phyloP scores from a whole-genome alignment of 352 stramenopile species.

The Saprolegnia parasitica region DNA sequence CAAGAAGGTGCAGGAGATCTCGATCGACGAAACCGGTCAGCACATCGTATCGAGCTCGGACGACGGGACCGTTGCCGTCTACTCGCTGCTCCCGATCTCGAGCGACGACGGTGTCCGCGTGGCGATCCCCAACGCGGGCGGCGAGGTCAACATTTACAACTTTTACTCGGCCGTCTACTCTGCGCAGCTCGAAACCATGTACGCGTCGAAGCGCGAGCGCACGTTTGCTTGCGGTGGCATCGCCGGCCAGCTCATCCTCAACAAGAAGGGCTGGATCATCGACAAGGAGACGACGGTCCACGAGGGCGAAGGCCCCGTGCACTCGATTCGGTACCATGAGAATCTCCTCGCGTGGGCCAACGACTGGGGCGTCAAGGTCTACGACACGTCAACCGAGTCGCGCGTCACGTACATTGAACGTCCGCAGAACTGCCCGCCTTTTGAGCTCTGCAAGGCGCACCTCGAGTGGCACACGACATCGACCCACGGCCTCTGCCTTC shows the following conservation, averaged over 20 bases:
- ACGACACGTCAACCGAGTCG: constrained; percentile 65
- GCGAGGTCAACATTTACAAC: constrained; percentile 87
- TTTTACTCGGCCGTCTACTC: constrained; percentile 82
- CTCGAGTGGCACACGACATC: constrained; percentile 62
- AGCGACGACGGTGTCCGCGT: constrained; percentile 34
- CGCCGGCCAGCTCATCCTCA: constrained; percentile 72
- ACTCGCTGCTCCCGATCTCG: constrained; percentile 56
- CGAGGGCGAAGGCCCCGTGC: constrained; percentile 74
- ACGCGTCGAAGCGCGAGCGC: constrained; percentile 74
- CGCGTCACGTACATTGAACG: constrained; percentile 81
- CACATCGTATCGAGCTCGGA: constrained; percentile 84
- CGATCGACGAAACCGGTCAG: constrained; percentile 77
- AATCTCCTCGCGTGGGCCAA: constrained; percentile 79
- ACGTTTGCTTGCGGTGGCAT: constrained; percentile 79
- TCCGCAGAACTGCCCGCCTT: constrained; percentile 66
- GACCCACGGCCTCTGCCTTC: constrained; percentile 34
- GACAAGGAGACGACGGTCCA: constrained; percentile 82
- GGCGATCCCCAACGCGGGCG: constrained; percentile 57
- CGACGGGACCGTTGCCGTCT: constrained; percentile 76
- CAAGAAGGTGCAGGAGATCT: constrained; percentile 84
- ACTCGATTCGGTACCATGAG: constrained; percentile 75
- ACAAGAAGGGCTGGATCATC: constrained; percentile 85
- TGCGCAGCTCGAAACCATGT: constrained; percentile 70
- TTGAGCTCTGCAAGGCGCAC: constrained; percentile 78
- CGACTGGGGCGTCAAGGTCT: constrained; percentile 84